Evolutionary conservation across 345 rosid species (phyloP).

Genomic region (Murraya koenigii): DNA sequence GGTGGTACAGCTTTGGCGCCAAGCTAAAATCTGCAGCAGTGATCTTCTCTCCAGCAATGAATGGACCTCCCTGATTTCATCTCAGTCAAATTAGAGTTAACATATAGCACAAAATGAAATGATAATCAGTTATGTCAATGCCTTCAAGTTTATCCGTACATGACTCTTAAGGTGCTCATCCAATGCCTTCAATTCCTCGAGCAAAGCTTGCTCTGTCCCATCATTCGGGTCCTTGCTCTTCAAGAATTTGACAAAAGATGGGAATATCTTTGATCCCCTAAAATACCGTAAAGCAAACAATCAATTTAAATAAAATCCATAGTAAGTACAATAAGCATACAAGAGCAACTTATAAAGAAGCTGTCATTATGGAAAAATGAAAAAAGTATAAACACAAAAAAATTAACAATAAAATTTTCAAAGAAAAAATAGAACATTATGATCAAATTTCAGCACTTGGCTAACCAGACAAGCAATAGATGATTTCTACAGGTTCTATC

Average conservation of each 20-base stretch:
- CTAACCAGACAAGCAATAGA: neutral
- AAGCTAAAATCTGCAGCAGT: constrained; percentile 77
- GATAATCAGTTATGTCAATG: neutral
- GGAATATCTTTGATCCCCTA: constrained; percentile 75
- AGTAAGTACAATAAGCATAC: neutral
- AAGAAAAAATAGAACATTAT: neutral
- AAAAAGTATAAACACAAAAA: neutral
- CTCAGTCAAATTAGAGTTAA: neutral
- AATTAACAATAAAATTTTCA: neutral
- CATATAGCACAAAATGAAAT: neutral
- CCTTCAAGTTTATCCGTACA: constrained; percentile 29
- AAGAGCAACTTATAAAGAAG: neutral
- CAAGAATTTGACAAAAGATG: constrained; percentile 57
- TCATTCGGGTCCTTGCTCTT: constrained; percentile 87
- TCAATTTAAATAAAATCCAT: neutral
- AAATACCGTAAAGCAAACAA: neutral
- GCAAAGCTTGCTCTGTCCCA: constrained; percentile 71
- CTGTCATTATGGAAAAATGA: neutral
- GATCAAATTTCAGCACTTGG: neutral
- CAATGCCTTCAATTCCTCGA: constrained; percentile 69
- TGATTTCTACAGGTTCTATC: neutral
- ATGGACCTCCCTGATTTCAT: constrained; percentile 68
- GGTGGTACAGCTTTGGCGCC: constrained; percentile 93
- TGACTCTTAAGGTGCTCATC: constrained; percentile 77
- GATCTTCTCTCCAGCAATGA: constrained; percentile 71